A percentile compares a stretch with the other conserved stretches of the same genome.
These are phyloP conservation scores for Colletotrichum liriopes DNA, from an alignment of 2,329 filamentous ascomycete genomes.

Conservation along the genomic window DNA sequence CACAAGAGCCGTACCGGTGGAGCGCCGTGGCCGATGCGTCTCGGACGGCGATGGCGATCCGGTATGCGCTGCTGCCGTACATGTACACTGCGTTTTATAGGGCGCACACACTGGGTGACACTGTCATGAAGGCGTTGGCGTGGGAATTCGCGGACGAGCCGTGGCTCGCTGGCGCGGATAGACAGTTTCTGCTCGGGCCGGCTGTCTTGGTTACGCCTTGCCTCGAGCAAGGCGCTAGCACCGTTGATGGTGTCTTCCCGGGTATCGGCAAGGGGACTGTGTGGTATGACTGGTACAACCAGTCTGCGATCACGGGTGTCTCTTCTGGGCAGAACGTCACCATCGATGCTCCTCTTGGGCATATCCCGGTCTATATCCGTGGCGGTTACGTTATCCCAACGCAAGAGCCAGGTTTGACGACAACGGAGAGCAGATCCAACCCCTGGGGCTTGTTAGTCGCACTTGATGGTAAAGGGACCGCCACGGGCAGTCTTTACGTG, in stretches of 20 bases:
- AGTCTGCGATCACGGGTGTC: constrained; percentile 63
- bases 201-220: constrained; percentile 78
- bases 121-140: constrained; percentile 80
- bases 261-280: constrained; percentile 63
- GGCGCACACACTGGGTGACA: constrained; percentile 76
- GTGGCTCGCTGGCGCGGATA: constrained; percentile 75
- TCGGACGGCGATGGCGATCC: constrained; percentile 78
- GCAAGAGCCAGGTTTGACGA: constrained; percentile 79
- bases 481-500: constrained; percentile 76
- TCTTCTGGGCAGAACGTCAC: constrained; percentile 54
- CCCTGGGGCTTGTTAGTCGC: constrained; percentile 79
- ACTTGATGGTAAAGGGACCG: constrained; percentile 67
- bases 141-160: constrained; percentile 85
- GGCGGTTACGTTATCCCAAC: constrained; percentile 78
- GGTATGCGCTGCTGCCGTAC: constrained; percentile 81
- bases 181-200: constrained; percentile 80
- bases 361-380: constrained; percentile 81
- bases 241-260: constrained; percentile 79
- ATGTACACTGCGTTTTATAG: constrained; percentile 82
- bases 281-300: constrained; percentile 89
- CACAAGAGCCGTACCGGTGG: constrained; percentile 83
- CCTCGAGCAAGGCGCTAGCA: constrained; percentile 72
- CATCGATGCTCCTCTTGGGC: constrained; percentile 44
- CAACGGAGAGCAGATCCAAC: constrained; percentile 72
- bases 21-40: constrained; percentile 74